Conservation (phyloP, 768 basidiomycete genomes). For the Gyrodon lividus region DNA sequence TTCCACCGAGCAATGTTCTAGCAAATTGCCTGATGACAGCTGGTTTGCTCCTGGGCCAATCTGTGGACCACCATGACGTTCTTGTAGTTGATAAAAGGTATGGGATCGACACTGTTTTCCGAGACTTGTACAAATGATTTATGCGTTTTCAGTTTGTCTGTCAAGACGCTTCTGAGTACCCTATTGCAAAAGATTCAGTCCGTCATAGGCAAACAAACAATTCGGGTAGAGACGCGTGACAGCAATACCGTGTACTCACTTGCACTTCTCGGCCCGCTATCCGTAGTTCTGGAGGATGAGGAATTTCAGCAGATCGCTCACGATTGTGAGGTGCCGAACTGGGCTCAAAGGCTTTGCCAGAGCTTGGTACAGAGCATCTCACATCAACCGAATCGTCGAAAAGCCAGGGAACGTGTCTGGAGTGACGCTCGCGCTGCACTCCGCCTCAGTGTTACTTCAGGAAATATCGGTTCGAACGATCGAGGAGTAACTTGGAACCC, state of each 20-base stretch:
- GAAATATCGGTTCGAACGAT: neutral
- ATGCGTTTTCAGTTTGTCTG: neutral
- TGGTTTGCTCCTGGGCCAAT: slow-evolving; percentile 2
- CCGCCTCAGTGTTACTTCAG: slow-evolving; percentile 3
- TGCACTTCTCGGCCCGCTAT: slow-evolving; percentile 3
- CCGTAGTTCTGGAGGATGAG: neutral
- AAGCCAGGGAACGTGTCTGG: neutral
- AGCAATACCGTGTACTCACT: slow-evolving; percentile 1
- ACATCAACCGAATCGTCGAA: neutral
- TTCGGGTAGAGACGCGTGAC: neutral
- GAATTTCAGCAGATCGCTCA: slow-evolving; percentile 3
- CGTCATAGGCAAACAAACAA: neutral
- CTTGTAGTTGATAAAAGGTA: slow-evolving; percentile 12
- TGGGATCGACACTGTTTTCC: neutral
- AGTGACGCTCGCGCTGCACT: slow-evolving; percentile 3
- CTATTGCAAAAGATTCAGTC: neutral
- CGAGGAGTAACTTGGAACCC: neutral
- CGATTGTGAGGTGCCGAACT: neutral
- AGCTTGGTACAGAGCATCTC: slow-evolving; percentile 1
- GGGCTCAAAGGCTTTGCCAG: slow-evolving; percentile 1
- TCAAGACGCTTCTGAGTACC: neutral
- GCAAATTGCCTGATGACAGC: slow-evolving; percentile 11
- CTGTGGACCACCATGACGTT: slow-evolving; percentile 5
- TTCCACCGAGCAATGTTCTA: slow-evolving; percentile 1
- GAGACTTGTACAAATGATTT: neutral